Base-by-base conservation (phyloP, 495 filamentous ascomycete species). In the Podospora pseudopauciseta region DNA sequence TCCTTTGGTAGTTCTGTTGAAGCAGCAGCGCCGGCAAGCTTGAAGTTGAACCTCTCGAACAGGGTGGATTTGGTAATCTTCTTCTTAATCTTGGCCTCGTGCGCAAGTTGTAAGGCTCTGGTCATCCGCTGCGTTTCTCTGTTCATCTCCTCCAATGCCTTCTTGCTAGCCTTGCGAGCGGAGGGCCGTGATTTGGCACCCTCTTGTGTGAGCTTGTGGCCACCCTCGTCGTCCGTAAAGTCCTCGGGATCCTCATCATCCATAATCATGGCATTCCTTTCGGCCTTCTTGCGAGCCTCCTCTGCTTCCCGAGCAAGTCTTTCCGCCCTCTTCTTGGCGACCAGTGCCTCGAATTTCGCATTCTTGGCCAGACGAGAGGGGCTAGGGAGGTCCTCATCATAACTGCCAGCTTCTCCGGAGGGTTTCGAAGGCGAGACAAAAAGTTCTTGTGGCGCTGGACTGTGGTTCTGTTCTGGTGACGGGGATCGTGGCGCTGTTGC, bases 101-200 rank as follows among this genome's bases (percentile, higher is more conserved):
- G 93, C n/a, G 90, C 86, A 26, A 99, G 82, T 74, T 97, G 95
- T 85, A 95, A 89, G 70, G 91, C 95, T 67, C 95, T 86, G 70
- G 85, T 89, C 83, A 99, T 85, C 26, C 96, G 89, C 78, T 97
- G 94, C 1, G 94, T 97, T 78, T 98, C 95, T 57, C 91, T 84
- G 66, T 87, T 87, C 89, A 98, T 97, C 74, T 98, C 94, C 78
- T 97, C 91, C n/a, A 97, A 66, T 0, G 96, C 95, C 81, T 94
- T 97, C 81, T 96, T 98, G 80, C 94, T 92, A 4, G 95, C 95
- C 72, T 93, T 97, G 1, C 95, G 87, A 49, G 39, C 2, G 4
- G 90, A 81, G 5, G 92, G 90, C 6, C 88, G 87, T 16, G 87
- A 63, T 5, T 63, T 32, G 0, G 57, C 77, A 7, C 57, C 72